Percentiles rank a stretch among this genome's conserved stretches.
phyloP scores from a whole-genome alignment of 495 filamentous ascomycete species.

The Chaetomium tenue region DNA sequence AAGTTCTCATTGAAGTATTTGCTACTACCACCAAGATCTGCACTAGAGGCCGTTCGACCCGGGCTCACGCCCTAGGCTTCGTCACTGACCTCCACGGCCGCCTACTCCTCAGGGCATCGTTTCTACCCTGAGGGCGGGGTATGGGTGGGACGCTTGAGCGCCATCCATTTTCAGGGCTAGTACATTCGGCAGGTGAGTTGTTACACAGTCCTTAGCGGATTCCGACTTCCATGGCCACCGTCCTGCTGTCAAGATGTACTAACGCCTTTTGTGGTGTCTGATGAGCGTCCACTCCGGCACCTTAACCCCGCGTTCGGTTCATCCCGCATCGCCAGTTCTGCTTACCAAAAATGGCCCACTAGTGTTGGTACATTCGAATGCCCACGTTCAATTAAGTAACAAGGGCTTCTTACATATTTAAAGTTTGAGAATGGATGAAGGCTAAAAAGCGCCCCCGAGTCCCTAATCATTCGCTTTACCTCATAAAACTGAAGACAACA shows the following conservation, averaged over 20 bases:
- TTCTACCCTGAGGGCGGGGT: slow-evolving; percentile 10
- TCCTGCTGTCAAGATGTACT: slow-evolving; percentile 63
- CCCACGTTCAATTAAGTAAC: slow-evolving; percentile 67
- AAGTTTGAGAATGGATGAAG: slow-evolving; percentile 77
- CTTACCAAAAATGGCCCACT: slow-evolving; percentile 71
- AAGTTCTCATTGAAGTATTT: slow-evolving; percentile 11
- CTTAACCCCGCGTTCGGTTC: slow-evolving; percentile 70
- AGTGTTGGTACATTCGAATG: slow-evolving; percentile 65
- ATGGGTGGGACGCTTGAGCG: slow-evolving; percentile 10
- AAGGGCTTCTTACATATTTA: slow-evolving; percentile 74
- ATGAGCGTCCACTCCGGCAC: slow-evolving; percentile 70
- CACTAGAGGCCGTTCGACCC: slow-evolving; percentile 10
- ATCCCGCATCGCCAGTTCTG: slow-evolving; percentile 67
- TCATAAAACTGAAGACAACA: slow-evolving; percentile 71
- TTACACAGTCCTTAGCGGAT: slow-evolving; percentile 58
- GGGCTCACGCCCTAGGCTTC: slow-evolving; percentile 10
- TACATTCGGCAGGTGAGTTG: slow-evolving; percentile 51
- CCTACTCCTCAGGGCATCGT: slow-evolving; percentile 10
- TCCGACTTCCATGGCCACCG: slow-evolving; percentile 65
- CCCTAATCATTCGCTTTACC: slow-evolving; percentile 79
- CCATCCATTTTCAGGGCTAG: slow-evolving; percentile 11
- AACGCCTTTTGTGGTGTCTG: slow-evolving; percentile 67
- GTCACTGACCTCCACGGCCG: slow-evolving; percentile 10
- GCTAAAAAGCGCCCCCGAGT: slow-evolving; percentile 68
- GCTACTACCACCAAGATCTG: slow-evolving; percentile 11